phyloP scores from a whole-genome alignment of 768 basidiomycete species.

The Naganishia onofrii region DNA sequence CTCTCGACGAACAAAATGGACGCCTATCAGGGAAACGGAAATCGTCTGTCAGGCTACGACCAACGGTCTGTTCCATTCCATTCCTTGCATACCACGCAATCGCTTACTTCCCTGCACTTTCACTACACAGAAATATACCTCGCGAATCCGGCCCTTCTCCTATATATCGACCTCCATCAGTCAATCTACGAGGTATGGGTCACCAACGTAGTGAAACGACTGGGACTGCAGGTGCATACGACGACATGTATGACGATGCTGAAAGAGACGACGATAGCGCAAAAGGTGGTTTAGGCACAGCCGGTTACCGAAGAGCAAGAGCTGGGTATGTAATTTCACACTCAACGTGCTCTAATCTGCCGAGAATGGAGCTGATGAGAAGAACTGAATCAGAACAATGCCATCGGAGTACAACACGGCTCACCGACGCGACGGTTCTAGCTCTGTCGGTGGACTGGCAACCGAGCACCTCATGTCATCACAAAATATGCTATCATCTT shows the following conservation, averaged over 20 bases:
- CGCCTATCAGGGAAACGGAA: slow-evolving; percentile 5
- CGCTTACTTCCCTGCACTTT: too few relatives aligned
- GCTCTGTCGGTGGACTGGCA: slow-evolving; percentile 1
- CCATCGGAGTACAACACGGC: slow-evolving; percentile 24
- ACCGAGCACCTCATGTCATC: slow-evolving; percentile 4
- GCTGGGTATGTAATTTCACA: slow-evolving; percentile 64
- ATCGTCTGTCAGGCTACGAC: slow-evolving; percentile 14
- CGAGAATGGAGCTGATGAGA: neutral
- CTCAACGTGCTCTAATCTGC: slow-evolving; percentile 47
- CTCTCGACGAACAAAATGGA: neutral
- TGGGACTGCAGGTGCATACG: neutral
- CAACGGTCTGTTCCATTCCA: slow-evolving; percentile 7
- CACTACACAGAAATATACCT: neutral
- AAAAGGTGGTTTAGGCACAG: neutral
- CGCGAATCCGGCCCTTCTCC: slow-evolving; percentile 15
- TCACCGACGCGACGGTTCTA: slow-evolving; percentile 3
- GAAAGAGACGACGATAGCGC: slow-evolving; percentile 21
- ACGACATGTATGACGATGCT: slow-evolving; percentile 8
- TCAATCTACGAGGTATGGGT: slow-evolving; percentile 6
- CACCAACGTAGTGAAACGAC: slow-evolving; percentile 20
- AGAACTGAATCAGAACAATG: neutral
- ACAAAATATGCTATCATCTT: neutral
- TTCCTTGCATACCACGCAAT: neutral
- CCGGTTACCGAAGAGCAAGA: slow-evolving; percentile 85
- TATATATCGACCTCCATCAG: slow-evolving; percentile 10